Base-by-base conservation (phyloP, 2,329 filamentous ascomycete species). In the Capronia americana region DNA sequence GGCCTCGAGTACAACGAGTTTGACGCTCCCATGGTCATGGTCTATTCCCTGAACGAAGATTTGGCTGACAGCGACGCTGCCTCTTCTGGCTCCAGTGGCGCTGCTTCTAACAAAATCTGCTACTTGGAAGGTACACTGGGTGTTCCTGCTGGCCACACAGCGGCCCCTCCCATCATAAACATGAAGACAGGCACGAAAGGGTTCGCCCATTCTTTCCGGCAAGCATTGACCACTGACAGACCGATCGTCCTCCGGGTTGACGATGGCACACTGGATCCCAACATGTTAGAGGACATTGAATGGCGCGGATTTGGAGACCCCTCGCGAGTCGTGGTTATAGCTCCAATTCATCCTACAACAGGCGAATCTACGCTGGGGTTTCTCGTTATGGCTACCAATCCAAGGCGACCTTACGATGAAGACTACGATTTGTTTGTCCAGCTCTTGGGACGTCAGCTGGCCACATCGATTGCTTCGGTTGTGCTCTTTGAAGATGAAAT, bases 401-500 rank as follows among this genome's bases (percentile, higher is more conserved):
- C 92, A 1, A 83, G 91, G 50, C 84, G 91, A 57, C 91, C 90
- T 0, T 95, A 91, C 72, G 90, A 95, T 72, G 88, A 90, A 44
- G 92, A 94, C 70, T 95, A 94, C 73, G 86, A 87, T 68, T 81
- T 94, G 0, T 95, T 94, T 72, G 83, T 94, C 44, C 88, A 91
- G 71, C 82, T 94, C 0, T 79, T 94, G 4, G 89, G 88, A 55
- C 85, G 91, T 24, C 92, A 94, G 74, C 81, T 94, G 8, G 90
- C 89, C 8, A 94, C 91, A 0, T 92, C 91, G 0, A 84, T 94
- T 76, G 91, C 91, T 1, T 93, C 91, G 0, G 91, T 93, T 0
- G 90, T 93, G 0, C 78, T 95, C 1, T 93, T 93, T 65, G 91
- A 94, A 75, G 91, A 94, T 71, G 92, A 95, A 75, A 93, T 94